A percentile compares a stretch with the other conserved stretches of the same genome.
Evolutionary conservation across 2,329 filamentous ascomycete species (phyloP).

Genomic region (Colletotrichum paranaense): DNA sequence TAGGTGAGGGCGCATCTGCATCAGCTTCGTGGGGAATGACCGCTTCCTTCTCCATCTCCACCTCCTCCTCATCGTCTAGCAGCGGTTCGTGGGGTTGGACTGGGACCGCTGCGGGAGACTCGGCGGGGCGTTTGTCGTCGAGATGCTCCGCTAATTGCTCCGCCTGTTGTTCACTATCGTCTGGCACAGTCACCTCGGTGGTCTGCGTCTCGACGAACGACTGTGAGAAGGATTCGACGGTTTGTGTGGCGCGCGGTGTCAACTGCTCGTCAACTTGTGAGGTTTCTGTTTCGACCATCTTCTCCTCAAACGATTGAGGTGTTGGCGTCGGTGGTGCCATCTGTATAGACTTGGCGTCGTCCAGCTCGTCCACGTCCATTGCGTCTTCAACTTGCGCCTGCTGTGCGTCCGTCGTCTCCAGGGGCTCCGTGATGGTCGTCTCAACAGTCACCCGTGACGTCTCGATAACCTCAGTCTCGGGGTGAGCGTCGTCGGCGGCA

Average conservation of each 20-base stretch:
- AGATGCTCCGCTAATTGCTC: conserved; percentile 1
- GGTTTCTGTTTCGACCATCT: neutral
- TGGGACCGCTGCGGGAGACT: neutral
- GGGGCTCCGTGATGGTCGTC: neutral
- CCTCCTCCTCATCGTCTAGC: neutral
- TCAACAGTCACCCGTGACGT: conserved; percentile 1
- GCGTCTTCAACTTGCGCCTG: neutral
- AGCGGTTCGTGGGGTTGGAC: neutral
- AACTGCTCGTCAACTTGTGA: neutral
- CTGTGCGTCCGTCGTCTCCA: neutral
- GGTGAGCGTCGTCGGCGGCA: neutral
- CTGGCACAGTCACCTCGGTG: conserved; percentile 22
- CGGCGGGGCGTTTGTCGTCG: neutral
- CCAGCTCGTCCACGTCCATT: conserved; percentile 26
- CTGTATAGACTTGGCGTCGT: neutral
- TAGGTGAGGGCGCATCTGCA: conserved; percentile 18
- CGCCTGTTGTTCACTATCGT: neutral
- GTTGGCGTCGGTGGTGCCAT: conserved; percentile 11
- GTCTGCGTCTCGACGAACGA: conserved; percentile 14
- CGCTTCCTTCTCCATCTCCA: neutral
- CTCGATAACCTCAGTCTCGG: neutral
- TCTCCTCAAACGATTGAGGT: conserved; percentile 8
- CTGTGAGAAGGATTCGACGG: conserved; percentile 4
- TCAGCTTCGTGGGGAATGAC: neutral
- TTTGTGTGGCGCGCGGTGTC: conserved; percentile 24